Percentiles rank a stretch among this genome's conserved stretches.
Evolutionary conservation across 2,329 filamentous ascomycete genomes (phyloP).

Genomic region (Westerdykella ornata): DNA sequence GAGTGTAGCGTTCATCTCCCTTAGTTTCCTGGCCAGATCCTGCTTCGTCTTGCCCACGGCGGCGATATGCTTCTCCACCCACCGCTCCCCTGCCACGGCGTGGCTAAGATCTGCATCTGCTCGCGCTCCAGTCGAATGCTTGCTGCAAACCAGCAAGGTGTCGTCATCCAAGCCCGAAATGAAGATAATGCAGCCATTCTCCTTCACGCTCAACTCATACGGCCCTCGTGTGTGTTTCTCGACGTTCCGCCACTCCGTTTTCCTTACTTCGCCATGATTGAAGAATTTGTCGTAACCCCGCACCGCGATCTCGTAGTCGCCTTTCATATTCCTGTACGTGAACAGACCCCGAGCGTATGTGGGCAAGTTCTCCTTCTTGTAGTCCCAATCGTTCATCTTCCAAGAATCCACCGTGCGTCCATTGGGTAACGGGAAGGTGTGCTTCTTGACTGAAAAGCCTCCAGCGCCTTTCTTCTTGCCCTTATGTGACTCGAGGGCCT

Average conservation of each 20-base stretch:
- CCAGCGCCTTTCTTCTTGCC: constrained; percentile 45
- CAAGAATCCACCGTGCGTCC: constrained; percentile 75
- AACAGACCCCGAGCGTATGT: constrained; percentile 93
- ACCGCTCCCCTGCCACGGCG: constrained; percentile 72
- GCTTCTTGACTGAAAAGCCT: constrained; percentile 69
- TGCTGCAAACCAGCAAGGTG: constrained; percentile 92
- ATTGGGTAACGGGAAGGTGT: constrained; percentile 63
- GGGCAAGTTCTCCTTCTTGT: constrained; percentile 78
- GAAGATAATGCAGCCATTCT: constrained; percentile 99
- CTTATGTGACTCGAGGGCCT: constrained; percentile 55
- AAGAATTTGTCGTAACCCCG: constrained; percentile 99
- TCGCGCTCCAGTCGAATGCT: constrained; percentile 88
- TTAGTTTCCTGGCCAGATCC: constrained; percentile 70
- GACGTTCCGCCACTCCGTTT: constrained; percentile 79
- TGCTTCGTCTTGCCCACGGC: constrained; percentile 69
- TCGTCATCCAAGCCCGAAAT: constrained; percentile 85
- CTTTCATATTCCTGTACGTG: constrained; percentile 63
- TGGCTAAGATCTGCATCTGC: constrained; percentile 68
- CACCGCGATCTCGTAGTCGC: constrained; percentile 69
- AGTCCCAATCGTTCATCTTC: constrained; percentile 92
- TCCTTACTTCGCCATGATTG: constrained; percentile 75
- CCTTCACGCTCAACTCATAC: constrained; percentile 93
- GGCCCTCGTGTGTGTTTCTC: constrained; percentile 69
- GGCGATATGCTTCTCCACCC: constrained; percentile 72
- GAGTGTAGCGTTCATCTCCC: constrained; percentile 79